Evolutionary conservation across 306 rosid species (phyloP).

Genomic region (Albizia julibrissin): DNA sequence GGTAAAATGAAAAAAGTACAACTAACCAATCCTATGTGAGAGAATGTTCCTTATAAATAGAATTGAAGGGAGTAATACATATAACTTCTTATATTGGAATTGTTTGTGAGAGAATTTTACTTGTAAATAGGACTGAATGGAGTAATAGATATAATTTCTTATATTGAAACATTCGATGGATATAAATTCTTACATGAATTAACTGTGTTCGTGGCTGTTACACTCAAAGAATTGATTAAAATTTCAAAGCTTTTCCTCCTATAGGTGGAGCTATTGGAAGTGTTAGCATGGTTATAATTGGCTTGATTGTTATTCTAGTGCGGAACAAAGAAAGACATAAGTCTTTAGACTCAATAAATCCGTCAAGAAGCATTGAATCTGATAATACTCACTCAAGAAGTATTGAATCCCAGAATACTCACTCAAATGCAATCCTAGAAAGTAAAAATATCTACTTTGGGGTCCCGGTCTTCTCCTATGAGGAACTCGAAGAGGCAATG

Average conservation of each 20-base stretch:
- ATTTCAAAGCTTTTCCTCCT: not conserved
- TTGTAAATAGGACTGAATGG: too few relatives aligned
- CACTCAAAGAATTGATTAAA: not conserved
- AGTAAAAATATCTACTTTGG: constrained; percentile 30
- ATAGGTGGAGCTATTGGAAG: constrained; percentile 27
- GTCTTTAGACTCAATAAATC: not conserved
- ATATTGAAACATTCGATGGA: not conserved
- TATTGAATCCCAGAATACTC: not conserved
- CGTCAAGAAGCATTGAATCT: not conserved
- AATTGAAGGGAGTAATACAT: too few relatives aligned
- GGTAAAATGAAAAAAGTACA: too few relatives aligned
- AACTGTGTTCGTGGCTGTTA: not conserved
- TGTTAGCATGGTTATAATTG: not conserved
- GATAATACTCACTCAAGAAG: not conserved
- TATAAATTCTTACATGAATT: too few relatives aligned
- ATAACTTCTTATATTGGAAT: too few relatives aligned
- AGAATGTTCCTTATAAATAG: too few relatives aligned
- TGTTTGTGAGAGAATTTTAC: too few relatives aligned
- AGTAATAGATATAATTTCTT: too few relatives aligned
- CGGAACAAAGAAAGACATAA: not conserved
- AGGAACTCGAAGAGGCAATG: too few relatives aligned
- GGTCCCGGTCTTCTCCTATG: constrained; percentile 29
- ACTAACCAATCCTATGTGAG: too few relatives aligned
- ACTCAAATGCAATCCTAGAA: not conserved
- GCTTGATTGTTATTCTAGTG: too few relatives aligned